Evolutionary conservation across 2,329 filamentous ascomycete species (phyloP), one percentile per base, ranked within the genome.

Genomic region (Ophiostoma novo-ulmi): DNA sequence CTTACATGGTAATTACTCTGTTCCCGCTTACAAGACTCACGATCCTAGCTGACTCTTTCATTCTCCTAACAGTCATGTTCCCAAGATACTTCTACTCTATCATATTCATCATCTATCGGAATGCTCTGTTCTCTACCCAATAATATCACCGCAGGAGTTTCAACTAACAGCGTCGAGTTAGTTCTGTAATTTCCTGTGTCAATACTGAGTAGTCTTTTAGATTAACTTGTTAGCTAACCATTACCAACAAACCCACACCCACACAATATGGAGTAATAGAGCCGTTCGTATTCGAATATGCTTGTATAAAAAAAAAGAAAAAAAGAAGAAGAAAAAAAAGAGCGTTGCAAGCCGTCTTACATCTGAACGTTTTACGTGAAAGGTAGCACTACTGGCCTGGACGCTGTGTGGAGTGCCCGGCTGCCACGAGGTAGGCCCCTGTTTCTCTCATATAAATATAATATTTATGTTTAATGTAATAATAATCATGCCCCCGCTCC

Each of bases 391-490:
- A 20, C 26, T 26, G 41, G n/a, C 7, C 58, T 20, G 58, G 17
- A 17, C 13, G 20, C 5, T 63, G 26, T 63, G 58, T 35, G 58
- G 58, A 36, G 26, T 58, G 1, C 5, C 44, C 1, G 10, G 22
- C 58, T 63, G 58, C 58, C 58, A 63, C 58, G 58, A 63, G 58
- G 58, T 36, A 63, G 52, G 14, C 58, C 26, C 58, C 58, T 63
- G 58, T 35, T 26, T 26, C 58, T 31, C 58, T 61, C 1, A 35
- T 26, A 22, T 48, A n/a, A 20, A 48, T 6, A n/a, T 48, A n/a
- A n/a, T 20, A 48, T 20, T 8, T 17, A 20, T 20, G 31, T 48
- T 48, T 58, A 58, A 31, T 63, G 58, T 63, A 35, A 63, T 63
- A 35, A 63, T 35, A 63, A 35, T 63, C 20, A 63, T 63, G 52